Evolutionary conservation across 345 rosid species (phyloP).

Genomic region (Brassica juncea): DNA sequence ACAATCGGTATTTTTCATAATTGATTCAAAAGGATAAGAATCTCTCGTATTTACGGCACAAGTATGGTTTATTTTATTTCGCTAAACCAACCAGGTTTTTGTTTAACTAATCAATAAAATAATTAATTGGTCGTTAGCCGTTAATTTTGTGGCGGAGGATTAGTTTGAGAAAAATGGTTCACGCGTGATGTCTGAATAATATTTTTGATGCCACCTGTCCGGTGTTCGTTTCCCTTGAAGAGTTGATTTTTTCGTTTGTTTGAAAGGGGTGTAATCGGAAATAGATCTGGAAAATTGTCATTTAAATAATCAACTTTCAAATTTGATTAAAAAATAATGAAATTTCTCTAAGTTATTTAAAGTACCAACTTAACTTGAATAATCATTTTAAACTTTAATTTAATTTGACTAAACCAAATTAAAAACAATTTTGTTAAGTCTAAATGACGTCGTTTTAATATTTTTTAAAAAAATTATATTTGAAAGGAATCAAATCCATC

Average conservation of each 20-base stretch:
- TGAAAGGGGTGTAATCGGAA: not conserved
- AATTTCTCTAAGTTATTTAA: too few relatives aligned
- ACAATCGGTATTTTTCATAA: not conserved
- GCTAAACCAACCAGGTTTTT: not conserved
- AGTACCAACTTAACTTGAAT: too few relatives aligned
- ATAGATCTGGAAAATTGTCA: not conserved
- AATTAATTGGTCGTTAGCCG: conserved; percentile 32
- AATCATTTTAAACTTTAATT: too few relatives aligned
- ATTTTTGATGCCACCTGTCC: conserved; percentile 16
- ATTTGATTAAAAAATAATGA: too few relatives aligned
- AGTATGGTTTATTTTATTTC: not conserved
- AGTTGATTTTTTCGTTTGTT: not conserved
- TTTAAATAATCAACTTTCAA: too few relatives aligned
- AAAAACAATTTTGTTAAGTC: too few relatives aligned
- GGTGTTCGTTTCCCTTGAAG: not conserved
- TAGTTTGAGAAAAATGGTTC: not conserved
- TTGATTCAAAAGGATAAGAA: not conserved
- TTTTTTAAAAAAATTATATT: too few relatives aligned
- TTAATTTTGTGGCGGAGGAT: conserved; percentile 45
- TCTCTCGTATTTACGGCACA: not conserved
- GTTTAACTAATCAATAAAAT: conserved; percentile 12
- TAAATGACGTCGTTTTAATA: too few relatives aligned
- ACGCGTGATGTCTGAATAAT: conserved; percentile 2
- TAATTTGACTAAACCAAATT: too few relatives aligned
- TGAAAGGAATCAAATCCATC: too few relatives aligned